phyloP scores from a whole-genome alignment of 176 grass and related monocot genomes.

The Carex cristatella region DNA sequence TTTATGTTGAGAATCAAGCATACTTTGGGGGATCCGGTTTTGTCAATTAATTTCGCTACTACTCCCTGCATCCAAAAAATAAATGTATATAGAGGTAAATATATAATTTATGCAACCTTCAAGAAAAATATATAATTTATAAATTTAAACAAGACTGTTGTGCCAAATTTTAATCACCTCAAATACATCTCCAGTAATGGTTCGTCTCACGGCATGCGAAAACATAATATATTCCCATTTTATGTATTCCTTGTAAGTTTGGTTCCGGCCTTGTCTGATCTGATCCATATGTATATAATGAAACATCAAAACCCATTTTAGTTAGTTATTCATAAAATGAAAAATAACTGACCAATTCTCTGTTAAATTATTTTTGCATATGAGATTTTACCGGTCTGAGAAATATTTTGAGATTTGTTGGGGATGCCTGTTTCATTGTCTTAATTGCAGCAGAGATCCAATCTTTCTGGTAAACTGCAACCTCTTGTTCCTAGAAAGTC shows the following conservation, averaged over 20 bases:
- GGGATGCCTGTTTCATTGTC: background rate
- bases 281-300: background rate
- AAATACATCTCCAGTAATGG: background rate
- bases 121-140: background rate
- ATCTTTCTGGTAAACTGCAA: background rate
- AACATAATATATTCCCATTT: background rate
- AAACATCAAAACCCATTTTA: background rate
- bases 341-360: background rate
- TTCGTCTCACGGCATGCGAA: background rate
- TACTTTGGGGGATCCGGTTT: background rate
- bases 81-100: background rate
- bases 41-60: background rate
- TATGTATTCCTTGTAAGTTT: background rate
- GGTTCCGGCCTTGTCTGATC: background rate
- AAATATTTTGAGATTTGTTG: slow-evolving; percentile 8
- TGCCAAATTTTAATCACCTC: background rate
- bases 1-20: background rate
- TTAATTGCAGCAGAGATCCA: background rate
- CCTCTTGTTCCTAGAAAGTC: background rate
- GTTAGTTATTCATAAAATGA: background rate
- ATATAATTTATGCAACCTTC: background rate
- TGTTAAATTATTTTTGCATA: background rate
- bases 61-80: background rate
- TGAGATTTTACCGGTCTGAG: background rate
- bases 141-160: background rate